Percentiles rank a stretch among this genome's conserved stretches.
phyloP scores from a whole-genome alignment of 2,329 filamentous ascomycete species.

The Xylaria multiplex region DNA sequence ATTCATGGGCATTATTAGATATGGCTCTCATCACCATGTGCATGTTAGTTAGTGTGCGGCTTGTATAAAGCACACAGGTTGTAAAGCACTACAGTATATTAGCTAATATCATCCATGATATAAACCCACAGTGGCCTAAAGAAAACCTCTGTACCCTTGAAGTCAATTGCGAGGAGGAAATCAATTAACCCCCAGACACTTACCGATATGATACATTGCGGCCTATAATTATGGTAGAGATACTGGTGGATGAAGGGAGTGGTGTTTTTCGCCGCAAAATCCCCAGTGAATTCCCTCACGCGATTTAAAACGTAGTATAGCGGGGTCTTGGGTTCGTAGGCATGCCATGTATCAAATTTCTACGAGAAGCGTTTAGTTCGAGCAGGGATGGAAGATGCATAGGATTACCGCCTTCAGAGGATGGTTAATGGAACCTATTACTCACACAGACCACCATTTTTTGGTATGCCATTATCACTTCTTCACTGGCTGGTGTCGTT shows the following conservation, averaged over 20 bases:
- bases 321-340: slow-evolving; percentile 46
- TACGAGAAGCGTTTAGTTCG: slow-evolving; percentile 34
- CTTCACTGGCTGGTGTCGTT: slow-evolving; percentile 35
- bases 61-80: slow-evolving; percentile 46
- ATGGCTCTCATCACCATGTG: slow-evolving; percentile 46
- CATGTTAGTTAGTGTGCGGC: slow-evolving; percentile 44
- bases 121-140: not conserved
- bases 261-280: slow-evolving; percentile 44
- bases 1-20: slow-evolving; percentile 40
- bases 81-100: slow-evolving; percentile 43
- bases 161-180: not conserved
- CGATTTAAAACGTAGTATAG: slow-evolving; percentile 43
- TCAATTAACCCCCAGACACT: not conserved
- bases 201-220: slow-evolving; percentile 44
- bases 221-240: slow-evolving; percentile 45
- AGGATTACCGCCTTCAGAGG: not conserved
- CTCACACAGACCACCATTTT: slow-evolving; percentile 44
- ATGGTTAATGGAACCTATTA: not conserved
- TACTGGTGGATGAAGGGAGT: slow-evolving; percentile 48
- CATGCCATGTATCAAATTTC: slow-evolving; percentile 43
- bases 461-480: slow-evolving; percentile 27
- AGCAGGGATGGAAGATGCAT: not conserved
- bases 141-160: not conserved
- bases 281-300: slow-evolving; percentile 43
- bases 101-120: not conserved